A percentile compares a stretch with the other conserved stretches of the same genome.
Evolutionary conservation across 768 basidiomycete species (phyloP).

Genomic region (Lactarius psammicola): DNA sequence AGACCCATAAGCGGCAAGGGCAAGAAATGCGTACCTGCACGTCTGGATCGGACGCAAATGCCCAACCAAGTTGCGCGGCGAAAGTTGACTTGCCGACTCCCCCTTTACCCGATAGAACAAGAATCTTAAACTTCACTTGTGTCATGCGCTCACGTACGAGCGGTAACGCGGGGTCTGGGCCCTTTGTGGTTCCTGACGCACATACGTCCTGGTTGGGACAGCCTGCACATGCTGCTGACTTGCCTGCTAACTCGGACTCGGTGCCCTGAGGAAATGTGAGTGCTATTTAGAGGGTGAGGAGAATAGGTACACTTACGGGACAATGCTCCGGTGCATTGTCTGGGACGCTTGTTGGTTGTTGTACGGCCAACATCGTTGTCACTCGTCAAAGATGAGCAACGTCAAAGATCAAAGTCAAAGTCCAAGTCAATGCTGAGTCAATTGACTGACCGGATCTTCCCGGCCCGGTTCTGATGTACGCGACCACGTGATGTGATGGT

Average conservation of each 20-base stretch:
- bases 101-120: slow-evolving; percentile 95
- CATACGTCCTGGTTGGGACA: slow-evolving; percentile 95
- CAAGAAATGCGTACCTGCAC: slow-evolving; percentile 55
- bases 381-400: neutral
- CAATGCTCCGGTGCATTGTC: slow-evolving; percentile 92
- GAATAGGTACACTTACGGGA: slow-evolving; percentile 53
- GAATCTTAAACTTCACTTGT: slow-evolving; percentile 85
- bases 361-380: slow-evolving; percentile 49
- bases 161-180: slow-evolving; percentile 89
- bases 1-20: neutral
- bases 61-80: slow-evolving; percentile 94
- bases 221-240: slow-evolving; percentile 87
- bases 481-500: slow-evolving; percentile 11
- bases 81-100: slow-evolving; percentile 99
- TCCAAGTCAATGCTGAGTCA: neutral
- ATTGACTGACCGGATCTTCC: neutral
- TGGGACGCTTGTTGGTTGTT: slow-evolving; percentile 54
- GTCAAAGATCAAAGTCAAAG: neutral
- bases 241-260: slow-evolving; percentile 92
- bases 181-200: slow-evolving; percentile 74
- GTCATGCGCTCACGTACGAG: slow-evolving; percentile 81
- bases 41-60: slow-evolving; percentile 91
- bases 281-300: slow-evolving; percentile 5
- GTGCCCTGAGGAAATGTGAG: slow-evolving; percentile 61
- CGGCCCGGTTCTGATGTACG: neutral